phyloP scores from a whole-genome alignment of 2,329 filamentous ascomycete species.

The Pyrenophora seminiperda region DNA sequence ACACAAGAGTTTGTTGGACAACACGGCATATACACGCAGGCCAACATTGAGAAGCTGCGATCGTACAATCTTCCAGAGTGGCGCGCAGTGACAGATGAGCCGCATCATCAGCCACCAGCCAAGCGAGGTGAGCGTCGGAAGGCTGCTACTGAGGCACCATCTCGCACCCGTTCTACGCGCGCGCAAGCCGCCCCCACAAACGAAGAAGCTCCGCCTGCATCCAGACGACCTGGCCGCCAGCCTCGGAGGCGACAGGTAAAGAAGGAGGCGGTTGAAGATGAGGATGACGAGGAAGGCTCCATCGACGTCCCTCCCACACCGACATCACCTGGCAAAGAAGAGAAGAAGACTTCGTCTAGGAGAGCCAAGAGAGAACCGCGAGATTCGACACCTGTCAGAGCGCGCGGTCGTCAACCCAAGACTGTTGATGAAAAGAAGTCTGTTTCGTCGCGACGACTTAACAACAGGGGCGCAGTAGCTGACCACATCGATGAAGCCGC shows the following conservation, averaged over 20 bases:
- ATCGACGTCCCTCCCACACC: conserved; percentile 50
- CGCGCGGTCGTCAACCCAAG: conserved; percentile 58
- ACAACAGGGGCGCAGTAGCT: conserved; percentile 77
- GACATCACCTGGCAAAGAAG: conserved; percentile 51
- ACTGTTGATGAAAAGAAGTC: conserved; percentile 60
- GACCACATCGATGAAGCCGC: conserved; percentile 86
- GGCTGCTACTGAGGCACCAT: conserved; percentile 38
- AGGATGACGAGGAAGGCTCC: conserved; percentile 44
- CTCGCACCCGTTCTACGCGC: conserved; percentile 43
- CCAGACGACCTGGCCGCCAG: conserved; percentile 58
- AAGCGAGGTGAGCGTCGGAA: conserved; percentile 80
- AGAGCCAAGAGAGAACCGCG: conserved; percentile 45
- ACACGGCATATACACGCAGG: conserved; percentile 93
- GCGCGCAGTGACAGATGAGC: conserved; percentile 90
- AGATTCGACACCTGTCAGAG: conserved; percentile 59
- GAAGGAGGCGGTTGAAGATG: conserved; percentile 26
- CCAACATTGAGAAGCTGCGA: conserved; percentile 94
- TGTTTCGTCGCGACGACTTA: conserved; percentile 84
- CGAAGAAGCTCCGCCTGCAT: conserved; percentile 44
- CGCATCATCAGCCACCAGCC: conserved; percentile 93
- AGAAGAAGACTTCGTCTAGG: conserved; percentile 40
- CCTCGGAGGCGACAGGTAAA: conserved; percentile 38
- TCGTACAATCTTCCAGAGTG: conserved; percentile 97
- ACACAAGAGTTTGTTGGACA: conserved; percentile 98
- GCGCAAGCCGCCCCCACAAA: conserved; percentile 37